Evolutionary conservation across 345 rosid species (phyloP).

Genomic region (Lepidium didymum): DNA sequence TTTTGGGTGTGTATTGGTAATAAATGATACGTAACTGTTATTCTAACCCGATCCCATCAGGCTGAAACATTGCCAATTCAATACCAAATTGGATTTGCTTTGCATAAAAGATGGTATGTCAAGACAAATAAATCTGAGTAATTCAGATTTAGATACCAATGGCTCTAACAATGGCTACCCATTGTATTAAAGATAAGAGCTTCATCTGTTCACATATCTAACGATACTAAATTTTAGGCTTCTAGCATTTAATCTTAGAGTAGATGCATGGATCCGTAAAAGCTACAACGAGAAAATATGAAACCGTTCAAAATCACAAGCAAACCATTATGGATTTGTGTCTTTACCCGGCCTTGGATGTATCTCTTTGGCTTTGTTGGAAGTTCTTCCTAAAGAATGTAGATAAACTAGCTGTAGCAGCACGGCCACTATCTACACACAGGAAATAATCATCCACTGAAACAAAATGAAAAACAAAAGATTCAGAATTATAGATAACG

Average conservation of each 20-base stretch:
- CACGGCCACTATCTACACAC: constrained; percentile 64
- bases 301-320: background rate
- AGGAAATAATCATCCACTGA: constrained; percentile 69
- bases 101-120: background rate
- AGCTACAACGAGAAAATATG: background rate
- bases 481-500: no score
- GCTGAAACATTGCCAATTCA: background rate
- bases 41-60: no score
- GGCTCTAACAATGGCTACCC: constrained; percentile 39
- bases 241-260: background rate
- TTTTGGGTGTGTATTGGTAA: no score
- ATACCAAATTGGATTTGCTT: background rate
- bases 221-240: background rate
- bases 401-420: constrained; percentile 62
- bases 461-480: background rate
- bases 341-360: constrained; percentile 30
- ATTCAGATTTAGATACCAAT: constrained; percentile 25
- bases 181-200: constrained; percentile 1
- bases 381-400: constrained; percentile 73
- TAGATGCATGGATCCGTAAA: no score
- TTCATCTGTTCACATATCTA: background rate
- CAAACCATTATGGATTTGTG: background rate
- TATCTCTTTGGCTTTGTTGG: constrained; percentile 43
- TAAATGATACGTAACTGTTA: no score
- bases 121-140: background rate